Evolutionary conservation across 345 rosid genomes (phyloP), one percentile per base, ranked within the genome.

Genomic region (Hypericum perforatum): DNA sequence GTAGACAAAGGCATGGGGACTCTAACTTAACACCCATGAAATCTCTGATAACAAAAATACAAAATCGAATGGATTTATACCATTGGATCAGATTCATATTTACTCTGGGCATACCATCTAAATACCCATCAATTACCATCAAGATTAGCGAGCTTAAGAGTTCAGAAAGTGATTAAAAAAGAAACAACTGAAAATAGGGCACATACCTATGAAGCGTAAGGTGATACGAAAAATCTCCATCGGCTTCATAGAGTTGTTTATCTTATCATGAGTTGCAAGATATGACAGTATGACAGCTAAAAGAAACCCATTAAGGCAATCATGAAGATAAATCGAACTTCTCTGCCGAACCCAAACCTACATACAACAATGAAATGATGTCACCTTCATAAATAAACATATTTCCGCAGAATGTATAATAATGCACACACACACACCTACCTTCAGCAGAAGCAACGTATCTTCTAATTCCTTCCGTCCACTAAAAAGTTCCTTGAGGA

Each of bases 331-430:
- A 60, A 91, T 64, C 4, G 91, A 84, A 67, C 81, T 78, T 75
- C 98, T 85, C 66, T 81, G 94, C 57, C 69, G 82, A 59, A 86
- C 95, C 98, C 95, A 91, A 39, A 82, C 81, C 98, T 91, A 63
- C 63, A 78, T 37, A 47, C 16, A 56, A 66, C 42, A 52, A 49
- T 16, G 38, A 48, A 41, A 37, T 45, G 36, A 22, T 7, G 44
- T 39, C 42, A 52, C 43, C 45, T 48, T 50, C 3, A 3, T 37
- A 41, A 22, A 11, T 15, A 61, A 9, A 46, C 11, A 9, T 29
- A 38, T 49, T n/a, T 37, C 8, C 63, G 16, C 39, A 40, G 68
- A 13, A 61, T 37, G 40, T 40, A 10, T 22, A 68, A 58, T 5
- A 22, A 5, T 5, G 54, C 53, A 45, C 9, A 53, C 3, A 45